Evolutionary conservation across 2,329 filamentous ascomycete species (phyloP).

Genomic region (Colletotrichum tofieldiae): DNA sequence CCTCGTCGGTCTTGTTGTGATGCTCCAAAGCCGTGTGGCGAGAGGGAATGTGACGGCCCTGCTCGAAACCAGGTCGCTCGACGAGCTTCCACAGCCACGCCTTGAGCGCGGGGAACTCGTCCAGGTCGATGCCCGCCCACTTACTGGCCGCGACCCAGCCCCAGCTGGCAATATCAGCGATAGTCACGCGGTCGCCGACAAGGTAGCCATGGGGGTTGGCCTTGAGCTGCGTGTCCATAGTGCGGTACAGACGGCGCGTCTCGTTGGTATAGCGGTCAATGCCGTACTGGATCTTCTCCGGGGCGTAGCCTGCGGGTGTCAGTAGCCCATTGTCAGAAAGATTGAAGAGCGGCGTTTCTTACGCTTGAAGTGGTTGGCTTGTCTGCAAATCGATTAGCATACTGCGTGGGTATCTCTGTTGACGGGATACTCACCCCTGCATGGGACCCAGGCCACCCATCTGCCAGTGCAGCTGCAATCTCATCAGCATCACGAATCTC

Average conservation of each 20-base stretch:
- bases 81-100: slow-evolving; percentile 83
- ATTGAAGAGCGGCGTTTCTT: slow-evolving; percentile 44
- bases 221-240: slow-evolving; percentile 80
- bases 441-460: slow-evolving; percentile 87
- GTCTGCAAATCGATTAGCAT: slow-evolving; percentile 54
- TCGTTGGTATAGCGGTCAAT: slow-evolving; percentile 88
- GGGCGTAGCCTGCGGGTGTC: slow-evolving; percentile 74
- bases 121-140: slow-evolving; percentile 70
- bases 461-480: slow-evolving; percentile 74
- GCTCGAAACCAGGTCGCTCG: slow-evolving; percentile 80
- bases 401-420: neutral
- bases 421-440: slow-evolving; percentile 68
- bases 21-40: slow-evolving; percentile 73
- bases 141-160: slow-evolving; percentile 77
- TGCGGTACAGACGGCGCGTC: slow-evolving; percentile 84
- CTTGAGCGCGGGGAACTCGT: slow-evolving; percentile 82
- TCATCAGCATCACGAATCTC: slow-evolving; percentile 29
- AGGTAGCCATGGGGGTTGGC: slow-evolving; percentile 70
- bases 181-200: slow-evolving; percentile 78
- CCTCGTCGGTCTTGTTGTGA: slow-evolving; percentile 62
- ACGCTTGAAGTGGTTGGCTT: slow-evolving; percentile 87
- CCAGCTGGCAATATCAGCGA: slow-evolving; percentile 86
- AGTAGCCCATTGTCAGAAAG: too few species aligned
- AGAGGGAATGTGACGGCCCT: slow-evolving; percentile 81
- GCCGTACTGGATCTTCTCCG: slow-evolving; percentile 86